Evolutionary conservation across 2,329 filamentous ascomycete genomes (phyloP), one percentile per base, ranked within the genome.

Genomic region (Diaporthe nobilis): DNA sequence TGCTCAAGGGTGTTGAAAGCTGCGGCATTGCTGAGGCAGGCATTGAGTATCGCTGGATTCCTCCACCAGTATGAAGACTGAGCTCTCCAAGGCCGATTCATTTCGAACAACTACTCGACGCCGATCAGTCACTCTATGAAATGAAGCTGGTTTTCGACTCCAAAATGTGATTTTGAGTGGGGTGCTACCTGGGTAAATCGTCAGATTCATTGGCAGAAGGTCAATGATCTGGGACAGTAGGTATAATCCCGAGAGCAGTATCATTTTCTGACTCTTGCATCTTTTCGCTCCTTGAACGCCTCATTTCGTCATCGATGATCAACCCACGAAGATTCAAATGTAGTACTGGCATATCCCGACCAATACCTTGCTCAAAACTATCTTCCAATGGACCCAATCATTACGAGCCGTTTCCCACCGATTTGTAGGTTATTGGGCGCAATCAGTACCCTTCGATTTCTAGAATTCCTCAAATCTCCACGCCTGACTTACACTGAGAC

Each of bases 301-400:
- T 8, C 22, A 12, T 51, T n/a, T n/a, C 22, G 2, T 10, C 7
- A 51, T n/a, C 22, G 1, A n/a, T 12, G 49, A 10, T 51, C 49
- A 28, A 53, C 6, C 12, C 49, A n/a, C n/a, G n/a, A n/a, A n/a
- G n/a, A n/a, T 8, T 6, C 3, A 1, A 13, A 53, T 15, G 12
- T 12, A 2, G n/a, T n/a, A 25, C n/a, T 53, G 49, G 4, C n/a
- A 15, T 4, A 1, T 1, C n/a, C 3, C n/a, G 10, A 4, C 2
- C n/a, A 28, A n/a, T 3, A 12, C n/a, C n/a, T 10, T n/a, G 49
- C 22, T 51, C 8, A 51, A n/a, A 25, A 1, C 22, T 22, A 51
- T n/a, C 20, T 51, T 51, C 8, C 49, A n/a, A 9, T n/a, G 49
- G 8, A 51, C 10, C 2, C 49, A n/a, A 12, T 51, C 49, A n/a